These are phyloP conservation scores for Asparagopsis taxiformis DNA, from an alignment of 31 red algal species.

Conservation along the genomic window DNA sequence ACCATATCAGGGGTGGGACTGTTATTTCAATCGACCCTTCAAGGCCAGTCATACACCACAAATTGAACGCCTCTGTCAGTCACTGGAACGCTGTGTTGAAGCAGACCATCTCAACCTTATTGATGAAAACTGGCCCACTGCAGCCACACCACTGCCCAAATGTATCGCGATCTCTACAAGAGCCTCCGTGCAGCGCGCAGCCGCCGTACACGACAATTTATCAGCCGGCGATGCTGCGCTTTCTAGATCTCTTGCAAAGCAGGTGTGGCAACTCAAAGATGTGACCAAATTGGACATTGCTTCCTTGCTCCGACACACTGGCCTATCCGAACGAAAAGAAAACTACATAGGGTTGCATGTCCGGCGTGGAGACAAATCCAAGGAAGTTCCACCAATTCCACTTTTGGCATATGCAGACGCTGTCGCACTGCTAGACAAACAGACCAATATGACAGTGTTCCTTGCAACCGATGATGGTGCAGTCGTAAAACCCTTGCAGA, in stretches of 20 bases:
- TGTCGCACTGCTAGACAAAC: constrained; percentile 1
- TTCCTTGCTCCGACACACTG: background rate
- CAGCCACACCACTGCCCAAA: no score
- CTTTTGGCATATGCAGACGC: constrained; percentile 32
- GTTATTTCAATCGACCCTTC: constrained; percentile 55
- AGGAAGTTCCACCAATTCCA: constrained; percentile 38
- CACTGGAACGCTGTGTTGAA: no score
- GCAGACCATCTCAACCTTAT: no score
- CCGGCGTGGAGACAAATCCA: constrained; percentile 64
- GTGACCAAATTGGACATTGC: background rate
- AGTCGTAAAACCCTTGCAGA: constrained; percentile 4
- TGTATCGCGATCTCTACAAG: constrained; percentile 19
- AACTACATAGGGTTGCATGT: constrained; percentile 66
- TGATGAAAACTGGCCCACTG: no score
- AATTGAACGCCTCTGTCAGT: no score
- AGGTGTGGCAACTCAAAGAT: constrained; percentile 34
- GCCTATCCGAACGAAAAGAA: background rate
- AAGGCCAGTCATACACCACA: no score
- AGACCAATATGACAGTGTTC: constrained; percentile 24
- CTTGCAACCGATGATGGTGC: constrained; percentile 51
- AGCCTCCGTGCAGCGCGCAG: background rate
- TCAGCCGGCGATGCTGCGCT: background rate
- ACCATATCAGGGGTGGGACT: constrained; percentile 30
- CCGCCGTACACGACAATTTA: background rate
- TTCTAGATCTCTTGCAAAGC: background rate